Evolutionary conservation across 1,139 yeast species (phyloP).

Genomic region (Kazachstania sp.): DNA sequence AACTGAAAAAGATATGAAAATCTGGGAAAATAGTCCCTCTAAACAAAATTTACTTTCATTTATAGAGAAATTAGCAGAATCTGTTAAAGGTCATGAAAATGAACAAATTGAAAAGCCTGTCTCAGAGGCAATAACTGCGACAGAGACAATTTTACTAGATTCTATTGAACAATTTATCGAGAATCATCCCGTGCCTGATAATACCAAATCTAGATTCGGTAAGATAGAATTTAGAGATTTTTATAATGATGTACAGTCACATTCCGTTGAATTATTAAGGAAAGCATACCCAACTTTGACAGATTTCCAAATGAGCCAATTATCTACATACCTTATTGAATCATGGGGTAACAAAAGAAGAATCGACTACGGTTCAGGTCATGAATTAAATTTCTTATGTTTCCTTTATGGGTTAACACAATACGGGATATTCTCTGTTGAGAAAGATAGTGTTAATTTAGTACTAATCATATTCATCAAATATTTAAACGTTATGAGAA

Average conservation of each 20-base stretch:
- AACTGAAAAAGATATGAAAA: constrained; percentile 50
- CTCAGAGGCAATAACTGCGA: constrained; percentile 30
- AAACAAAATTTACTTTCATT: constrained; percentile 47
- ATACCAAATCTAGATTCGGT: constrained; percentile 72
- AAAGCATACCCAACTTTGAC: constrained; percentile 16
- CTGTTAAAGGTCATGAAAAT: constrained; percentile 57
- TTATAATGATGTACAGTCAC: constrained; percentile 52
- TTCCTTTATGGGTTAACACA: constrained; percentile 52
- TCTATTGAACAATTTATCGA: constrained; percentile 40
- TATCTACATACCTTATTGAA: constrained; percentile 49
- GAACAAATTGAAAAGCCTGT: constrained; percentile 37
- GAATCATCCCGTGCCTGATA: constrained; percentile 60
- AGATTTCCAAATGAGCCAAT: constrained; percentile 33
- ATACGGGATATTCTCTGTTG: constrained; percentile 33
- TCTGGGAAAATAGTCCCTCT: constrained; percentile 51
- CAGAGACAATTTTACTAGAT: constrained; percentile 37
- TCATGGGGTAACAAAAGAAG: constrained; percentile 82
- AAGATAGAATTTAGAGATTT: constrained; percentile 81
- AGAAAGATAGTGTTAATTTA: constrained; percentile 42
- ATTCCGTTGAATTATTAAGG: constrained; percentile 28
- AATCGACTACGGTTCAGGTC: constrained; percentile 96
- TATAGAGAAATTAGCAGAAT: constrained; percentile 48
- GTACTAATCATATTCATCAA: constrained; percentile 56
- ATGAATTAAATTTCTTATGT: constrained; percentile 77
- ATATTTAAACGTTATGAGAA: constrained; percentile 34